Percentiles rank a stretch among this genome's conserved stretches.
Evolutionary conservation across 2,329 filamentous ascomycete species (phyloP).

Genomic region (Botrytis elliptica): DNA sequence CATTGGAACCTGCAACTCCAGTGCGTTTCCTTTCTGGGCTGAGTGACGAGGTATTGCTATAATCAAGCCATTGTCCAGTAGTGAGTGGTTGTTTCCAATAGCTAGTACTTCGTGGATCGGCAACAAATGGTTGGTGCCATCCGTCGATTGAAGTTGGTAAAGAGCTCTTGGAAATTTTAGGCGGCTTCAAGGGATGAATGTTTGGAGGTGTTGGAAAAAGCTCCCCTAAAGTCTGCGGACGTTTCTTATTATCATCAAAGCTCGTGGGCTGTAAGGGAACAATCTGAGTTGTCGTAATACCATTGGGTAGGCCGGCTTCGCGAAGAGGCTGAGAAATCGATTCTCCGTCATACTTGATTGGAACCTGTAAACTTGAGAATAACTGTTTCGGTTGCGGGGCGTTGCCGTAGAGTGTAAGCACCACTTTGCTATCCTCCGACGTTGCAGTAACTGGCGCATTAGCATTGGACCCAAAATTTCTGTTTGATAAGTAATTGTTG

Average conservation of each 20-base stretch:
- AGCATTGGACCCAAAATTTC: constrained; percentile 25
- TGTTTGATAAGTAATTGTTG: constrained; percentile 25
- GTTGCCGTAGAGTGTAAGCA: constrained; percentile 75
- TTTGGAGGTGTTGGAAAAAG: constrained; percentile 67
- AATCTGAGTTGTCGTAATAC: constrained; percentile 68
- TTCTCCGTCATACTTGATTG: constrained; percentile 41
- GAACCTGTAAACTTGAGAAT: constrained; percentile 78
- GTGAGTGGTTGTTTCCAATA: constrained; percentile 68
- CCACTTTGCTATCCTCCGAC: constrained; percentile 52
- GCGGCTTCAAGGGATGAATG: constrained; percentile 65
- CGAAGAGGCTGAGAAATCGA: constrained; percentile 49
- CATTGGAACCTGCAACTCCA: constrained; percentile 65
- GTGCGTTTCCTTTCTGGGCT: constrained; percentile 63
- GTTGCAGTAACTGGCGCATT: constrained; percentile 39
- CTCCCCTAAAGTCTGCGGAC: constrained; percentile 66
- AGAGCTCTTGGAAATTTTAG: constrained; percentile 70
- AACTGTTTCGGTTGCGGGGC: constrained; percentile 73
- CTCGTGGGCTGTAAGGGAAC: constrained; percentile 50
- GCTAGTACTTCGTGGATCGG: constrained; percentile 46
- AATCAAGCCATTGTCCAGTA: constrained; percentile 68
- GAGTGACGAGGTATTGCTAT: constrained; percentile 60
- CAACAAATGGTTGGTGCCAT: constrained; percentile 45
- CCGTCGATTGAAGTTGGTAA: constrained; percentile 53
- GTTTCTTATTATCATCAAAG: constrained; percentile 49
- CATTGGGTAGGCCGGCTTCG: constrained; percentile 69